These are phyloP conservation scores for Coemansia sp. DNA, from an alignment of 192 early-diverging fungal genomes.

Conservation along the genomic window DNA sequence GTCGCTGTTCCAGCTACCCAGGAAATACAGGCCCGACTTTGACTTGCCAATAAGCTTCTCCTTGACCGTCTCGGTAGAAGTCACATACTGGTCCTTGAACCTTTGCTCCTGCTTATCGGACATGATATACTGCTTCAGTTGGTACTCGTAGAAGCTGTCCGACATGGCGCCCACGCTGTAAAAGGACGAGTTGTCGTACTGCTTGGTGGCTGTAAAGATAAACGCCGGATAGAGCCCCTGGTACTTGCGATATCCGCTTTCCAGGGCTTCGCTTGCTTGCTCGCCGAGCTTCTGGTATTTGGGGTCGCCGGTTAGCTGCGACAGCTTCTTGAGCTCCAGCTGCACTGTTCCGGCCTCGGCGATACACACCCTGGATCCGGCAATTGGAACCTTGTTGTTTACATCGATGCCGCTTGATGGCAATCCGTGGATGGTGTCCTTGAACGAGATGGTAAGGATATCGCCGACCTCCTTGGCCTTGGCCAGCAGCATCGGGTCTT, in stretches of 20 bases:
- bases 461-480: slow-evolving; percentile 78
- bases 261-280: slow-evolving; percentile 54
- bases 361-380: slow-evolving; percentile 18
- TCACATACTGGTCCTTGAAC: slow-evolving; percentile 67
- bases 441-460: slow-evolving; percentile 67
- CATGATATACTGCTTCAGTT: slow-evolving; percentile 84
- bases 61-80: slow-evolving; percentile 63
- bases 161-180: slow-evolving; percentile 76
- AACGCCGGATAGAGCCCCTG: slow-evolving; percentile 78
- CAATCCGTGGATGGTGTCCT: slow-evolving; percentile 60
- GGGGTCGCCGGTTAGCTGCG: slow-evolving; percentile 68
- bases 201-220: slow-evolving; percentile 24
- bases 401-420: slow-evolving; percentile 64
- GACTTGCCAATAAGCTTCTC: slow-evolving; percentile 29
- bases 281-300: slow-evolving; percentile 74
- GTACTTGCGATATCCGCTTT: slow-evolving; percentile 33
- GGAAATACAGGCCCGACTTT: slow-evolving; percentile 5
- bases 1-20: slow-evolving; percentile 15
- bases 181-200: slow-evolving; percentile 24
- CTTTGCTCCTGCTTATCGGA: slow-evolving; percentile 59
- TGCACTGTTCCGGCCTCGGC: slow-evolving; percentile 84
- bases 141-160: slow-evolving; percentile 96
- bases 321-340: slow-evolving; percentile 83
- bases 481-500: slow-evolving; percentile 61
- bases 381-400: slow-evolving; percentile 11